Base-by-base conservation (phyloP, 495 filamentous ascomycete genomes). In the Penicillium flavigenum region DNA sequence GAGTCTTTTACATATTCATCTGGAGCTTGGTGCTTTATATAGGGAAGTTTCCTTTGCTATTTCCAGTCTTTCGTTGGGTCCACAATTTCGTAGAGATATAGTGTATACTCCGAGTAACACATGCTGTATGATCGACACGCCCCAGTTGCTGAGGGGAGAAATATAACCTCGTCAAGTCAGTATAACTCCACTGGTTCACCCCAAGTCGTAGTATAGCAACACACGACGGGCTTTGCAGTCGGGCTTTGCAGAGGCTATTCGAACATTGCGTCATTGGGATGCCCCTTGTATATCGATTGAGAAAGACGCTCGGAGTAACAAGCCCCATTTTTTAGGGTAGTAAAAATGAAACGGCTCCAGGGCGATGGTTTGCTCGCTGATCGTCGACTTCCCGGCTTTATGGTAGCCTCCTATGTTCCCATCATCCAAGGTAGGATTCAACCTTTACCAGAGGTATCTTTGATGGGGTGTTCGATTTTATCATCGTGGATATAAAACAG, bases 1-100 rank as follows among this genome's bases (percentile, higher is more conserved):
- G 8, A 29, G 16, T 22, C 36, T 47, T 27, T 39, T 22, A 55
- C 22, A 55, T 55, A 47, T 55, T 51, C 42, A 55, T 27, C 53
- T 47, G 29, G 32, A 47, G 32, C 32, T 20, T 29, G 20, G 44
- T 26, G 47, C 27, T 54, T 54, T 36, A 44, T 43, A 54, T 24
- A 54, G 41, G 47, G 29, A 54, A 9, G 20, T 22, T 34, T 46
- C 12, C 34, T 46, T 54, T 54, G 10, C 5, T 26, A 29, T 55
- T 32, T 20, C 24, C 26, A 5, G 10, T 1, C 17, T 26, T 19
- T 49, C 16, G 26, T 24, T 29, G 7, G 29, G 14, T 16, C 9
- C 10, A 47, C 7, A 2, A 8, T n/a, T 10, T 29, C 24, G n/a
- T 39, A 39, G 36, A 17, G 6, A 8, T 17, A n/a, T n/a, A 39